Evolutionary conservation across 2,329 filamentous ascomycete species (phyloP).

Genomic region (Aureobasidium sp.): DNA sequence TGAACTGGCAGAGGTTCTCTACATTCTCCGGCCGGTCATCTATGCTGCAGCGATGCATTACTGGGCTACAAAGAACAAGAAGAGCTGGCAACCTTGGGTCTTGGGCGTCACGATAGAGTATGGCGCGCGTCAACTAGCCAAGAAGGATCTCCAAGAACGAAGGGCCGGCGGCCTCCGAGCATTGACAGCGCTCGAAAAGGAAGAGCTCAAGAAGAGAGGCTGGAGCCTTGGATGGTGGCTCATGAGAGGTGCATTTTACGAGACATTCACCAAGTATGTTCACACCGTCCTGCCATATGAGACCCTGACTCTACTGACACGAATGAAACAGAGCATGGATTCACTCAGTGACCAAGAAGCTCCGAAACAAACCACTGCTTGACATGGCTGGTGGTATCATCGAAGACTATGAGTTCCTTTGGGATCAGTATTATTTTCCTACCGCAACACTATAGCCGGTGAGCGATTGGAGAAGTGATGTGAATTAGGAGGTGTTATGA

Average conservation of each 20-base stretch:
- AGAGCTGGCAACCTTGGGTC: constrained; percentile 87
- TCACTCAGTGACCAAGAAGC: constrained; percentile 62
- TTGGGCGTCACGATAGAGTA: constrained; percentile 80
- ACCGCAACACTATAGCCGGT: constrained; percentile 49
- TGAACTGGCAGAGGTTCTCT: constrained; percentile 80
- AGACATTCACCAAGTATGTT: constrained; percentile 68
- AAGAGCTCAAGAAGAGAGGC: constrained; percentile 80
- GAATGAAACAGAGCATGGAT: constrained; percentile 45
- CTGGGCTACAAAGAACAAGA: constrained; percentile 64
- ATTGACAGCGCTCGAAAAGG: constrained; percentile 76
- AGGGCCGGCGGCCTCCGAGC: constrained; percentile 66
- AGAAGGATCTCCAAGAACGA: constrained; percentile 55
- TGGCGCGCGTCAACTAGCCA: constrained; percentile 76
- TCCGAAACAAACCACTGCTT: constrained; percentile 67
- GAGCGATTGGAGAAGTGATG: neutral
- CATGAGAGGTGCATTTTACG: constrained; percentile 95
- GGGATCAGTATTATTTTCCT: constrained; percentile 95
- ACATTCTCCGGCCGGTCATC: constrained; percentile 80
- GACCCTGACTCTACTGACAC: constrained; percentile 22
- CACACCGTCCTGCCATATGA: neutral
- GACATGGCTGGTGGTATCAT: constrained; percentile 77
- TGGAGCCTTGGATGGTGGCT: constrained; percentile 94
- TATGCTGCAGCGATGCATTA: constrained; percentile 79
- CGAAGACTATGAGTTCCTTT: constrained; percentile 95
- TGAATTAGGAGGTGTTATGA: neutral